These are phyloP conservation scores for Mucuna pruriens DNA, from an alignment of 306 rosid genomes.

Conservation along the genomic window DNA sequence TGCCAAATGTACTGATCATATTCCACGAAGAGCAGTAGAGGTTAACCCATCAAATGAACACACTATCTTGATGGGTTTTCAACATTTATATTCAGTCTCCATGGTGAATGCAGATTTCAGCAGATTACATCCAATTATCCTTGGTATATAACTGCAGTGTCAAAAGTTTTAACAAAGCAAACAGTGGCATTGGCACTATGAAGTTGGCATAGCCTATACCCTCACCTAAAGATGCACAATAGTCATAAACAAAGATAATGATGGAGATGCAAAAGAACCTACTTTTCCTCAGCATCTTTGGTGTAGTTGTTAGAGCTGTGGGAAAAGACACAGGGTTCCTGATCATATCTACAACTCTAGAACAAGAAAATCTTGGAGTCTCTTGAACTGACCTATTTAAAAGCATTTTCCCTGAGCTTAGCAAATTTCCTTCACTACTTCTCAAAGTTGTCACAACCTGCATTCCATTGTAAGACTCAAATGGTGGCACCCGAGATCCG, in stretches of 20 bases:
- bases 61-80: background rate
- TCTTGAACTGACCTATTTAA: conserved; percentile 46
- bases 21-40: background rate
- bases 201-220: conserved; percentile 1
- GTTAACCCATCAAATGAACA: background rate
- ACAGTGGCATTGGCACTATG: background rate
- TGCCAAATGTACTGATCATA: background rate
- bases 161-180: background rate
- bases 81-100: background rate
- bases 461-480: conserved; percentile 42
- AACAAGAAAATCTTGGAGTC: conserved; percentile 43
- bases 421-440: conserved; percentile 64
- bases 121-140: background rate
- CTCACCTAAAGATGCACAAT: background rate
- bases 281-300: conserved; percentile 42
- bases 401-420: conserved; percentile 58
- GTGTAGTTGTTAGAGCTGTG: conserved; percentile 38
- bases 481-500: conserved; percentile 50
- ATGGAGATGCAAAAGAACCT: conserved; percentile 24
- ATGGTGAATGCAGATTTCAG: background rate
- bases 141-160: background rate
- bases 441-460: conserved; percentile 57
- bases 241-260: conserved; percentile 1
- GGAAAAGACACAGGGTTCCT: conserved; percentile 41
- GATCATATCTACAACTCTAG: conserved; percentile 47